Conservation (phyloP, 805 yeast genomes). For the Metschnikowia orientalis region DNA sequence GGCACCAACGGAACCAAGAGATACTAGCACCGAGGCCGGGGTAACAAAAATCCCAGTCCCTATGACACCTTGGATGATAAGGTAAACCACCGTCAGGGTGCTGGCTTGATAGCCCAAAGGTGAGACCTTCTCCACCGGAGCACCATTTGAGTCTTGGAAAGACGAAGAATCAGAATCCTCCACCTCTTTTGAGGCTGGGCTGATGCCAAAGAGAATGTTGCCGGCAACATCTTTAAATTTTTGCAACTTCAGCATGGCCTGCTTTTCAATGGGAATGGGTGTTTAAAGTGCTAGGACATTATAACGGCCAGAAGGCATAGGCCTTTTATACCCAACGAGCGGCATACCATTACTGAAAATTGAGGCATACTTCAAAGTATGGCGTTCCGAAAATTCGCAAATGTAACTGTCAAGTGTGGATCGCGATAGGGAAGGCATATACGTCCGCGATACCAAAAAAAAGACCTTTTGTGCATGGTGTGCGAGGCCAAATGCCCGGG, state of each 20-base stretch:
- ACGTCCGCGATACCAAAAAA: no score
- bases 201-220: constrained; percentile 13
- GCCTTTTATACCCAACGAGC: no score
- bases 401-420: no score
- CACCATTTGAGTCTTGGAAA: constrained; percentile 27
- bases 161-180: constrained; percentile 6
- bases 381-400: no score
- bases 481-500: no score
- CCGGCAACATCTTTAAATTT: constrained; percentile 8
- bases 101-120: constrained; percentile 39
- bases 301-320: no score
- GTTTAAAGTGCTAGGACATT: no score
- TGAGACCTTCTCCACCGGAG: constrained; percentile 38
- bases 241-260: constrained; percentile 4
- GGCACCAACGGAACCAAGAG: constrained; percentile 42
- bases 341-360: no score
- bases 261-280: no score
- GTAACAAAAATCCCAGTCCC: constrained; percentile 78
- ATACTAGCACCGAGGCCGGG: constrained; percentile 54
- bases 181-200: constrained; percentile 5
- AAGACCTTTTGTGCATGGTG: no score
- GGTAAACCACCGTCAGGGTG: constrained; percentile 49
- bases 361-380: no score
- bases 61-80: constrained; percentile 63
- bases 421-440: no score